A percentile compares a stretch with the other conserved stretches of the same genome.
Conservation (phyloP, 208 protist species). For the Naegleria lovaniensis region DNA sequence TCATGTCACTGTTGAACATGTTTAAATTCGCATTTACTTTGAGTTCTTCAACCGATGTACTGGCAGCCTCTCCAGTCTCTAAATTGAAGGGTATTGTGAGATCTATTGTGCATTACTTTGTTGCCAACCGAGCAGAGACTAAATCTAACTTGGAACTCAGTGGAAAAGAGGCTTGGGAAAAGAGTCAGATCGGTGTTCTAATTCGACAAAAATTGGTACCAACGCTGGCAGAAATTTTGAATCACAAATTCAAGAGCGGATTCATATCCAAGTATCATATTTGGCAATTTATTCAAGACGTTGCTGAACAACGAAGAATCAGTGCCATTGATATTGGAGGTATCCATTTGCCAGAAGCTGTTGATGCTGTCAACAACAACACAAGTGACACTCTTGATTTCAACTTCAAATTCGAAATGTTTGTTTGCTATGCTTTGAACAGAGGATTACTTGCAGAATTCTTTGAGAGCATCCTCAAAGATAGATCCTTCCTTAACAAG, state of each 20-base stretch:
- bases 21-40: not conserved
- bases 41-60: not conserved
- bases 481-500: not conserved
- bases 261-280: constrained; percentile 1
- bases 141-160: not conserved
- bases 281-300: constrained; percentile 10
- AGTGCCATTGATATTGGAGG: constrained; percentile 13
- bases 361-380: not conserved
- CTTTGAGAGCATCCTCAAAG: not conserved
- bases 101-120: not conserved
- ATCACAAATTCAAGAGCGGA: constrained; percentile 11
- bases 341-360: not conserved
- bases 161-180: not conserved
- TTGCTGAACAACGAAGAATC: not conserved
- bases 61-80: not conserved
- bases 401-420: not conserved
- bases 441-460: not conserved
- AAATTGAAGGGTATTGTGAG: constrained; percentile 1
- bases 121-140: not conserved
- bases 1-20: constrained; percentile 7
- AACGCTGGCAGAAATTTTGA: not conserved
- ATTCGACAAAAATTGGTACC: not conserved
- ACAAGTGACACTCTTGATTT: not conserved
- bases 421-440: not conserved
- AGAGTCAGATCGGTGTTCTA: not conserved